These are phyloP conservation scores for Globisporangium uncinulatum DNA, from an alignment of 352 stramenopile genomes.

Conservation along the genomic window DNA sequence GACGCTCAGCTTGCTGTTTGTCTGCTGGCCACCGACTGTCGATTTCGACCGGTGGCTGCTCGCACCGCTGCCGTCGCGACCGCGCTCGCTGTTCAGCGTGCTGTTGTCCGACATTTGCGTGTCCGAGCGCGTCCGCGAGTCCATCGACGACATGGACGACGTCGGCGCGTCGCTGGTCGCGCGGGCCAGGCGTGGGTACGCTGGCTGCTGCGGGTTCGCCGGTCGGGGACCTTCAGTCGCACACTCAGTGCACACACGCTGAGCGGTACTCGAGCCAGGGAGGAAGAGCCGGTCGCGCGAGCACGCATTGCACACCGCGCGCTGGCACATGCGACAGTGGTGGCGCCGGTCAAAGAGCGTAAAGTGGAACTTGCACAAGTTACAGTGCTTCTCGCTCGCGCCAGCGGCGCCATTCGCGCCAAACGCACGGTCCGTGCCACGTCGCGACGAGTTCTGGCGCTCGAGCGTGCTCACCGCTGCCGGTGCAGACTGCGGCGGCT, in stretches of 20 bases:
- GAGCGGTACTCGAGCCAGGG: constrained; percentile 74
- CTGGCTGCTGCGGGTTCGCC: constrained; percentile 32
- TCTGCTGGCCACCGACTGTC: constrained; percentile 17
- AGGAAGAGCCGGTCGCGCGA: constrained; percentile 82
- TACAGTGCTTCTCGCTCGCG: constrained; percentile 85
- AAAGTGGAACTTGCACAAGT: constrained; percentile 88
- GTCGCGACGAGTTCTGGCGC: constrained; percentile 44
- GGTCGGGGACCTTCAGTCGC: constrained; percentile 72
- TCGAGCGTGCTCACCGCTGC: constrained; percentile 32
- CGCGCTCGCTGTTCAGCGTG: background rate
- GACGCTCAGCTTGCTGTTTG: constrained; percentile 75
- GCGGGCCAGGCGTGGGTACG: constrained; percentile 46
- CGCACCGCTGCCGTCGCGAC: background rate
- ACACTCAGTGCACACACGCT: constrained; percentile 86
- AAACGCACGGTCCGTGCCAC: constrained; percentile 50
- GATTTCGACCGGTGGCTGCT: constrained; percentile 43
- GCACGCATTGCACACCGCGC: constrained; percentile 84
- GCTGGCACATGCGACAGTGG: constrained; percentile 87
- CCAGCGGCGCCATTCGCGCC: constrained; percentile 22
- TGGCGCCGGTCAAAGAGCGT: constrained; percentile 87
- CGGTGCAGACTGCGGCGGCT: constrained; percentile 51
- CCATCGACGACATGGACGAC: constrained; percentile 14
- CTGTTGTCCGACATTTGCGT: constrained; percentile 68
- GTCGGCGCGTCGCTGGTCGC: constrained; percentile 50
- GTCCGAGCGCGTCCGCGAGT: constrained; percentile 53